Evolutionary conservation across 2,329 filamentous ascomycete species (phyloP), one percentile per base, ranked within the genome.

Genomic region (Triangularia verruculosa): DNA sequence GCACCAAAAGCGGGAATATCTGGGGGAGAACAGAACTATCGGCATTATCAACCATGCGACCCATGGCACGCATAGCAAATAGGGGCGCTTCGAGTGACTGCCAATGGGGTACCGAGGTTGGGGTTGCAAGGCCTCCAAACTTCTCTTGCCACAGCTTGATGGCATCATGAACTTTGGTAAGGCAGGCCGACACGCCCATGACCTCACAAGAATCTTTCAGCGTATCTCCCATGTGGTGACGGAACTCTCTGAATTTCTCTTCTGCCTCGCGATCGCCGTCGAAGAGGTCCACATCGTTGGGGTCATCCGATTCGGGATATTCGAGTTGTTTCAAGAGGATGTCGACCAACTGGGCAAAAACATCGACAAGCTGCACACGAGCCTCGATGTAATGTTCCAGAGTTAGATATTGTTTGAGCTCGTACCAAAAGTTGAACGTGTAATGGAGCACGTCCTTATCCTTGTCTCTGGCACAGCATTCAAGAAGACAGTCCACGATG

Each of bases 371-470:
- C 70, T 90, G 84, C 67, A 92, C 77, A 59, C 93, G 87, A 47
- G 93, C 90, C 71, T 93, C 85, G 59, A 91, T 90, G 74, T 97
- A 99, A 69, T 89, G 89, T 34, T 98, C 94, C 60, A 99, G 78
- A 1, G 93, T 93, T 56, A 99, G 83, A 74, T 96, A 97, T 75
- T 97, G 93, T 81, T 99, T 99, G 55, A 99, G 84, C 74, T 99
- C 95, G 74, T 96, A 98, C 95, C 95, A 99, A 79, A 99, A 98
- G 69, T 87, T 88, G 78, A 99, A 99, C 0, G 96, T 99, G 72
- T 95, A 88, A 61, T 92, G 91, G 67, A 99, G 93, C 4, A 93
- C 92, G 69, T 99, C 95, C 66, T 90, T 87, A 61, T 97, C 94
- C 74, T 88, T 88, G 75, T 99, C 95, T 69, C 90, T 86, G 11